Base-by-base conservation (phyloP, 2,329 filamentous ascomycete species). In the Calonectria ilicicola region DNA sequence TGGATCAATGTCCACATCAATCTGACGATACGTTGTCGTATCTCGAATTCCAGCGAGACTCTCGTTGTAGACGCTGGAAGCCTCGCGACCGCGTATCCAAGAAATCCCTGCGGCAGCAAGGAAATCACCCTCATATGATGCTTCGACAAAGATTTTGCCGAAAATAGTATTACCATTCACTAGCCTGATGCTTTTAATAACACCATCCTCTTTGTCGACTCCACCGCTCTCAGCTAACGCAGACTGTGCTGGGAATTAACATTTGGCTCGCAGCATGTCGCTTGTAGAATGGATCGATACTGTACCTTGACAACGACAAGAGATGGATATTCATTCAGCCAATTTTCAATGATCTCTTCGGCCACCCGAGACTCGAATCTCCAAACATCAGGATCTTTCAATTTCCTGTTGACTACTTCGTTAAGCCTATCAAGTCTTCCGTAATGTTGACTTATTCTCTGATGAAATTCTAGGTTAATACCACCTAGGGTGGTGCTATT, bases 401-500 rank as follows among this genome's bases (percentile, higher is more conserved):
- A 17, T 1, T 10, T 19, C 3, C 53, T 66, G 2, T 32, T 8
- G 8, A n/a, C 47, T 10, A 53, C 63, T 8, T 66, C 47, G 15
- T 44, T 66, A 2, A 66, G 10, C 27, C 47, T 40, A 1, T 44
- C 64, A 3, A 32, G 15, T 9, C 64, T 51, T 26, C 14, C 8
- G 9, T 66, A 66, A 5, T 42, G 2, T 4, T 42, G 26, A 23
- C 47, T 66, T 6, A 53, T 29, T 12, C 64, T n/a, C 12, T 66
- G 47, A 21, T 66, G 64, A 27, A 66, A 47, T 10, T 66, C 64
- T 10, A 66, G 21, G 23, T 32, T 66, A 7, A 66, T 19, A 1
- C 64, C 64, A 9, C 64, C 64, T 2, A 66, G 21, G 3, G 64
- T 66, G 19, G 47, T 56, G 23, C 64, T 65, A 10, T 65, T 65